A percentile compares a stretch with the other conserved stretches of the same genome.
phyloP scores from a whole-genome alignment of 2,329 filamentous ascomycete species.

The Aspergillus sp. region DNA sequence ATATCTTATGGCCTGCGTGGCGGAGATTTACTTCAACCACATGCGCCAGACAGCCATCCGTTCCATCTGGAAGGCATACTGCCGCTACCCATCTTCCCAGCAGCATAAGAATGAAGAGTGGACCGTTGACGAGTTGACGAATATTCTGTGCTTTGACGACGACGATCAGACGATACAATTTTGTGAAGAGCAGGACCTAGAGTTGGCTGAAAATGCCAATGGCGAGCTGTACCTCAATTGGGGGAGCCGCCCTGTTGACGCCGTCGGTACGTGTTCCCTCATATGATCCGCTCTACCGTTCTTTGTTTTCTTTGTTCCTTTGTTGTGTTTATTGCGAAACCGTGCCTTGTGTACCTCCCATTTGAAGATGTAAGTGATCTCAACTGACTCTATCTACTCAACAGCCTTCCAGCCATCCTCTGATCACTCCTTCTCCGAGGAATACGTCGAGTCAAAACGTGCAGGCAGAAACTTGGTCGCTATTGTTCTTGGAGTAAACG shows the following conservation, averaged over 20 bases:
- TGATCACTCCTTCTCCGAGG: slow-evolving; percentile 55
- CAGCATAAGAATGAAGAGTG: slow-evolving; percentile 55
- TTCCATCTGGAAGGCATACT: slow-evolving; percentile 55
- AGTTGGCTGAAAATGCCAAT: slow-evolving; percentile 47
- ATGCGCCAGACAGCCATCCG: slow-evolving; percentile 58
- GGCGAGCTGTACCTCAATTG: slow-evolving; percentile 54
- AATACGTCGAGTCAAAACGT: slow-evolving; percentile 60
- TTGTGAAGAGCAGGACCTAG: slow-evolving; percentile 54
- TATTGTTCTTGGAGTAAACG: slow-evolving; percentile 57
- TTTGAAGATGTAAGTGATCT: slow-evolving; percentile 5
- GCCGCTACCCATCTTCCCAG: slow-evolving; percentile 48
- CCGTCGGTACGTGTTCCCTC: slow-evolving; percentile 43
- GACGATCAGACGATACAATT: slow-evolving; percentile 55
- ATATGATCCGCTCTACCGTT: slow-evolving; percentile 19
- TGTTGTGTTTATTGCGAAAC: neutral
- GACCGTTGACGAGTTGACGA: slow-evolving; percentile 54
- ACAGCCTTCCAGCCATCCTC: slow-evolving; percentile 45
- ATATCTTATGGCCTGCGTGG: slow-evolving; percentile 64
- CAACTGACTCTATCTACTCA: slow-evolving; percentile 19
- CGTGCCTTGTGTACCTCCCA: neutral
- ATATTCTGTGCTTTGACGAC: slow-evolving; percentile 57
- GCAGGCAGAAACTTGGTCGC: slow-evolving; percentile 55
- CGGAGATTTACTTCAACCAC: slow-evolving; percentile 62
- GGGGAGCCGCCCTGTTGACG: slow-evolving; percentile 46
- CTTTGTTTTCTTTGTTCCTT: slow-evolving; percentile 5